Conservation (phyloP, 2,329 filamentous ascomycete genomes). For the Plenodomus lindquistii region DNA sequence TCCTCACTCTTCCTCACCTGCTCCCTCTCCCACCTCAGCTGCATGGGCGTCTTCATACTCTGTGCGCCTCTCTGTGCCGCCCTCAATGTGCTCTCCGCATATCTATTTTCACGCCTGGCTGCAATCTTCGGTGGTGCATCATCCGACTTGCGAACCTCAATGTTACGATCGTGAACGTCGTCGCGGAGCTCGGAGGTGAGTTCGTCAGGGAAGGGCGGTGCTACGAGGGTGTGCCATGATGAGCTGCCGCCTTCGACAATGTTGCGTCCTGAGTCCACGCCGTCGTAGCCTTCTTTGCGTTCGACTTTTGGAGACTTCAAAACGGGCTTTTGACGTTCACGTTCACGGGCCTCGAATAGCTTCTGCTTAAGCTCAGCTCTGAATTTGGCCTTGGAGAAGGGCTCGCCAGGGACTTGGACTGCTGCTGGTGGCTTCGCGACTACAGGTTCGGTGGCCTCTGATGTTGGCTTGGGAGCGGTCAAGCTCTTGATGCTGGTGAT, state of each 20-base stretch:
- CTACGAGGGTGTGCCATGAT: slow-evolving; percentile 73
- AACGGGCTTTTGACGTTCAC: background rate
- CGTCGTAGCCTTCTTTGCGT: slow-evolving; percentile 39
- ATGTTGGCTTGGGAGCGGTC: slow-evolving; percentile 8
- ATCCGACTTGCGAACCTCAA: slow-evolving; percentile 58
- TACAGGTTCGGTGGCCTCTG: too few species aligned
- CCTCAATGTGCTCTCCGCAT: slow-evolving; percentile 32
- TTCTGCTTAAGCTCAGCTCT: slow-evolving; percentile 9
- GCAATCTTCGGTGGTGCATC: slow-evolving; percentile 15
- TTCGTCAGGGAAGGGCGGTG: slow-evolving; percentile 75
- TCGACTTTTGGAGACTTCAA: slow-evolving; percentile 14
- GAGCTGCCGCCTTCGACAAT: slow-evolving; percentile 64
- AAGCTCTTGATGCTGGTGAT: slow-evolving; percentile 22
- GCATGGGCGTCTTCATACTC: slow-evolving; percentile 41
- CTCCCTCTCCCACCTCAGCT: slow-evolving; percentile 38
- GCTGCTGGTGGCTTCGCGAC: too few species aligned
- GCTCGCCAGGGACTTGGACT: too few species aligned
- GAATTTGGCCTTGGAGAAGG: too few species aligned
- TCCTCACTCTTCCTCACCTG: slow-evolving; percentile 27
- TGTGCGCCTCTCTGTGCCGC: slow-evolving; percentile 19
- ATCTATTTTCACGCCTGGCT: slow-evolving; percentile 6
- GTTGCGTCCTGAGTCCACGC: slow-evolving; percentile 73
- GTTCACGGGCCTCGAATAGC: background rate
- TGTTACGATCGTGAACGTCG: slow-evolving; percentile 66
- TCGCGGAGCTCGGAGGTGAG: slow-evolving; percentile 80